Base-by-base conservation (phyloP, 805 yeast species). In the Priceomyces fermenticarens region DNA sequence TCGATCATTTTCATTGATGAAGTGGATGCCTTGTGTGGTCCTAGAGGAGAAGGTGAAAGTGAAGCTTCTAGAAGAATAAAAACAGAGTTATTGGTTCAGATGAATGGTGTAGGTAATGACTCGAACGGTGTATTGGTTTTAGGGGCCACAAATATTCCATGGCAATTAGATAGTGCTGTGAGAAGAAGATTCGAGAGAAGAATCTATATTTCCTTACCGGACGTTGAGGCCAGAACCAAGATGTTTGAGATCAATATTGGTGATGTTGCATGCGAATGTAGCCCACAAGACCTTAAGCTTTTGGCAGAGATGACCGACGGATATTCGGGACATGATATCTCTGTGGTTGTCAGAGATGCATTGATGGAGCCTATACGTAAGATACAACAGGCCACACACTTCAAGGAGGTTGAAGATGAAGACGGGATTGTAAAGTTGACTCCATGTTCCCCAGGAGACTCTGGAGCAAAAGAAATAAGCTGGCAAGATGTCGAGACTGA, bases 41-140 rank as follows among this genome's bases (percentile, higher is more conserved):
- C 97, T 8, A 79, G 99, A 66, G 98, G 98, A 27, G 98, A 91
- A 60, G 96, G 97, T 35, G 98, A 91, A 61, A 83, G 95, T 49
- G 99, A 93, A 62, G 98, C 99, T 0, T 81, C 90, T 28, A 78
- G 99, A 58, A 81, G 99, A 69, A 91, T 93, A 55, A 91, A 93
- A 61, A 93, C 99, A 0, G 99, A 93, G 60, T 71, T 93, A 41
- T 75, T 93, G 53, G 98, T 93, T 3, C 99, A 93, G 60, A 93
- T 93, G 99, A 93, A 93, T 63, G 99, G 99, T 53, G 99, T 93
- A 11, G 99, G 99, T 11, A 90, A 88, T 59, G 98, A 93, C 59
- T 70, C 96, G 1, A 75, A 76, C 36, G 99, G 99, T 7, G 97
- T 93, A 2, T 70, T 93, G 28, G 98, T 93, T 0, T 72, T 93